These are phyloP conservation scores for Brassica balearica DNA, from an alignment of 441 rosid genomes.

Conservation along the genomic window DNA sequence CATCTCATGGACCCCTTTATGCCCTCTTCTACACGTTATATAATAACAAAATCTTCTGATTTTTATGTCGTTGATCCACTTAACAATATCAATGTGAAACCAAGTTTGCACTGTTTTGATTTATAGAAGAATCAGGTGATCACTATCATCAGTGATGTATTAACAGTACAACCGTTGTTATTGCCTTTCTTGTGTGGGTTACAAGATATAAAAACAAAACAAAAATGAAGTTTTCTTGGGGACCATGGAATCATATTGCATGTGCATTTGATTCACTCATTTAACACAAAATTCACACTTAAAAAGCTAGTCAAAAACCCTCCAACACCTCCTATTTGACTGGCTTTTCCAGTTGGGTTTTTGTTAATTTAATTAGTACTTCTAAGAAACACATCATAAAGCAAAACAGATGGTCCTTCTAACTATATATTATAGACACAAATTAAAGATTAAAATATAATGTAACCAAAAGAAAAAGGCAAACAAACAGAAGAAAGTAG, in stretches of 20 bases:
- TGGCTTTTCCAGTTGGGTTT: constrained; percentile 28
- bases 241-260: constrained; percentile 28
- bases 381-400: background rate
- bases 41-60: constrained; percentile 30
- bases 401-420: background rate
- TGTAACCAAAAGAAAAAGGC: constrained; percentile 10
- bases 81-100: constrained; percentile 26
- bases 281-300: constrained; percentile 36
- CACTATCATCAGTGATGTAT: constrained; percentile 31
- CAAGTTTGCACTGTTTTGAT: constrained; percentile 32
- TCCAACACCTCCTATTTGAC: constrained; percentile 18
- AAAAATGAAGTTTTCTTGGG: constrained; percentile 12
- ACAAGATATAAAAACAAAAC: background rate
- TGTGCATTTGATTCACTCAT: constrained; percentile 40
- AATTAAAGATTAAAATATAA: background rate
- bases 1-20: constrained; percentile 39
- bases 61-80: constrained; percentile 26
- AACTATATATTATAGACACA: background rate
- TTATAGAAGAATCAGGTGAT: constrained; percentile 23
- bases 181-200: constrained; percentile 34
- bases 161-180: constrained; percentile 26
- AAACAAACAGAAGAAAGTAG: constrained; percentile 15
- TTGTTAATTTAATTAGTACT: constrained; percentile 14
- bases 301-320: constrained; percentile 37
- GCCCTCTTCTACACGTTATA: constrained; percentile 32